Evolutionary conservation across 2,329 filamentous ascomycete genomes (phyloP).

Genomic region (Microcera coccophila): DNA sequence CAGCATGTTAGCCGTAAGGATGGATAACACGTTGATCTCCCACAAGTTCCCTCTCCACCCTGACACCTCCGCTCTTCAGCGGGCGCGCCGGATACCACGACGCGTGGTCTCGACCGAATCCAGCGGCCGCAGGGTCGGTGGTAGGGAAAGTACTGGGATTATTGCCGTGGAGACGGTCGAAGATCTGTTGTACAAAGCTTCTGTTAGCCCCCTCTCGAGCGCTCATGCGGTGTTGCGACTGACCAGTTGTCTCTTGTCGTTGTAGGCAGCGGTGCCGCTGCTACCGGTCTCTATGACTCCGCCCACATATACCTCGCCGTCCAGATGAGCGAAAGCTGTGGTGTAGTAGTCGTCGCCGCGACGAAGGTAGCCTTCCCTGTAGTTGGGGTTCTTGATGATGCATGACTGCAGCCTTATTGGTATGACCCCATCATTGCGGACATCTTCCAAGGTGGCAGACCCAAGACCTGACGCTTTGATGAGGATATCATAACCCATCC

Average conservation of each 20-base stretch:
- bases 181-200: slow-evolving; percentile 1
- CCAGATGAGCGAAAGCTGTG: slow-evolving; percentile 4
- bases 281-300: neutral
- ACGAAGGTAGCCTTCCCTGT: slow-evolving; percentile 3
- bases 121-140: slow-evolving; percentile 5
- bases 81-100: slow-evolving; percentile 11
- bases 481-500: slow-evolving; percentile 1
- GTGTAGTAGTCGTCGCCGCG: slow-evolving; percentile 5
- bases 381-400: neutral
- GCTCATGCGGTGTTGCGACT: neutral
- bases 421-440: slow-evolving; percentile 10
- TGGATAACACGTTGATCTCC: slow-evolving; percentile 14
- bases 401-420: slow-evolving; percentile 1
- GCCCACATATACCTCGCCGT: slow-evolving; percentile 4
- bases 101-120: slow-evolving; percentile 8
- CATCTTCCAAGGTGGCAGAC: slow-evolving; percentile 8
- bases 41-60: slow-evolving; percentile 13
- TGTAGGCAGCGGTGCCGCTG: neutral
- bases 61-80: slow-evolving; percentile 3
- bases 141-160: slow-evolving; percentile 15
- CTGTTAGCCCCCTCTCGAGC: neutral
- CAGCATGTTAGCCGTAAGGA: slow-evolving; percentile 17
- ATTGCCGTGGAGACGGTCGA: slow-evolving; percentile 2
- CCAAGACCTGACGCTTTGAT: slow-evolving; percentile 16
- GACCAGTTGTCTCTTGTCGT: neutral